Evolutionary conservation across 306 rosid genomes (phyloP).

Genomic region (Vigna nakashimae): DNA sequence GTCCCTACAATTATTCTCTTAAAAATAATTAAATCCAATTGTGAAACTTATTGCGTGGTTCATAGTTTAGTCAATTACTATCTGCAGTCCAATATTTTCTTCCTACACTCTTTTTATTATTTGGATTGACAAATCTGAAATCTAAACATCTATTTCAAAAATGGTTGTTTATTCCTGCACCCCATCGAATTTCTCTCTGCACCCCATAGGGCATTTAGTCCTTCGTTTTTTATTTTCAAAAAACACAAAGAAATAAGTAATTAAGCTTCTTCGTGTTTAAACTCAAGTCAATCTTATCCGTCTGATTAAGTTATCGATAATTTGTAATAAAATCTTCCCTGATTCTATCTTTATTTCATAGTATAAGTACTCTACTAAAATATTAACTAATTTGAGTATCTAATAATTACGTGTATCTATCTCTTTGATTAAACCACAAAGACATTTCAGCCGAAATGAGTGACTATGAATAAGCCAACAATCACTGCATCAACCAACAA

Average conservation of each 20-base stretch:
- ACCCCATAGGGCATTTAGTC: background rate
- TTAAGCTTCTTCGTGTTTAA: background rate
- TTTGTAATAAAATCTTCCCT: background rate
- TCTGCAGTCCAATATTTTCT: too few species aligned
- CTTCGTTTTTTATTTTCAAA: background rate
- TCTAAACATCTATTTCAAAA: too few species aligned
- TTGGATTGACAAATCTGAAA: too few species aligned
- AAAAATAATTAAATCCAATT: background rate
- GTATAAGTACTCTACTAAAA: too few species aligned
- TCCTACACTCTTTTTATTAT: too few species aligned
- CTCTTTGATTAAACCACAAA: too few species aligned
- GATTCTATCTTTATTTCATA: background rate
- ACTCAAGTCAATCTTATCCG: background rate
- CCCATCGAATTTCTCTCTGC: too few species aligned
- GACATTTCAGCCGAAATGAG: background rate
- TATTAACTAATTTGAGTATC: too few species aligned
- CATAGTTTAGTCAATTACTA: background rate
- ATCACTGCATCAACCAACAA: too few species aligned
- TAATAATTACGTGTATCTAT: too few species aligned
- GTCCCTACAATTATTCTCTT: background rate
- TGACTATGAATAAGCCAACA: background rate
- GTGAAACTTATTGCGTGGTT: background rate
- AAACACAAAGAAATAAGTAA: background rate
- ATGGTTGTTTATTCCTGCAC: too few species aligned
- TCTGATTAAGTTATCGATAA: background rate